phyloP scores from a whole-genome alignment of 1,284 basidiomycete species.

The Agaricales sp. region DNA sequence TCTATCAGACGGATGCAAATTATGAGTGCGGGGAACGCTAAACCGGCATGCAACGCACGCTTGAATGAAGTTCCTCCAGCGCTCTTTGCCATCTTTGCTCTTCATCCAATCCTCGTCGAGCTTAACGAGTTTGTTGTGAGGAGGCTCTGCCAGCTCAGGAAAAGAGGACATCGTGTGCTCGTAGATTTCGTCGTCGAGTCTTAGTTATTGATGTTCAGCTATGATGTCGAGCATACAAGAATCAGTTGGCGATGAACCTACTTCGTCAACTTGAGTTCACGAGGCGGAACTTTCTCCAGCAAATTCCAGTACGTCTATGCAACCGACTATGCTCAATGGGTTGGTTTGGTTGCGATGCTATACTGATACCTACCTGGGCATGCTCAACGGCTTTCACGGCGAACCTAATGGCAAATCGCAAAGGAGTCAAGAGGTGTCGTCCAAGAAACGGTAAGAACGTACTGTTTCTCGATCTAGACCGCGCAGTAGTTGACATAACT shows the following conservation, averaged over 20 bases:
- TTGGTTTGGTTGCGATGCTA: background rate
- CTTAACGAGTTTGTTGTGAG: constrained; percentile 58
- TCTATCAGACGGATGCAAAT: constrained; percentile 21
- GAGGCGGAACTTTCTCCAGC: constrained; percentile 74
- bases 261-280: constrained; percentile 75
- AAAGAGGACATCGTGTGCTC: constrained; percentile 70
- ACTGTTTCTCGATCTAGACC: constrained; percentile 91
- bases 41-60: constrained; percentile 38
- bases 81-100: constrained; percentile 80
- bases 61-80: constrained; percentile 88
- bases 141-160: constrained; percentile 67
- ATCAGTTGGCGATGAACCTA: constrained; percentile 23
- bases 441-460: constrained; percentile 18
- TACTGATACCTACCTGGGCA: constrained; percentile 59
- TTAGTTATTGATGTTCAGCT: too few relatives aligned
- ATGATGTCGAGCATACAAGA: constrained; percentile 16
- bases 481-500: background rate
- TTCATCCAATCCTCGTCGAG: constrained; percentile 96
- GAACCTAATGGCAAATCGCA: constrained; percentile 40
- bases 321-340: constrained; percentile 11
- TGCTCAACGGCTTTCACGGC: constrained; percentile 96
- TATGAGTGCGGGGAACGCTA: background rate
- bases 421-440: constrained; percentile 8
- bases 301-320: constrained; percentile 94
- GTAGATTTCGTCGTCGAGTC: constrained; percentile 88